Base-by-base conservation (phyloP, 345 rosid genomes). In the Camelina hispida region DNA sequence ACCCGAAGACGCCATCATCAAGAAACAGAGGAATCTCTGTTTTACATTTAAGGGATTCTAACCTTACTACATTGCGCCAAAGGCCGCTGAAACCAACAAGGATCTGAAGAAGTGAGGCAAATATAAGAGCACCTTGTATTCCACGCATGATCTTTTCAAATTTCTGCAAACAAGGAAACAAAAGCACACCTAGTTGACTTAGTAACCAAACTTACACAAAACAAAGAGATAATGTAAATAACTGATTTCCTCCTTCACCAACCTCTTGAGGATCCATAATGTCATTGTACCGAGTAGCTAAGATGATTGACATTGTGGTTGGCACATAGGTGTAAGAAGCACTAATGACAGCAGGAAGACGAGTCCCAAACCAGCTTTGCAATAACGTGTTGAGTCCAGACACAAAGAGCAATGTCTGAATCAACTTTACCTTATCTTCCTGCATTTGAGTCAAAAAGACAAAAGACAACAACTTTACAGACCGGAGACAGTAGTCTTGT, bases 341-440 rank as follows among this genome's bases (percentile, higher is more conserved):
- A 60, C 96, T 93, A 20, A 93, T 81, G 11, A 93, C 97, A 11
- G 97, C 98, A 12, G 97, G 98, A 71, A 93, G 75, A 62, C 97
- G 89, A 58, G 96, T 85, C 18, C 98, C 97, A 34, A 93, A 88
- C 9, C 84, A 56, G 68, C 89, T 83, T 71, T 93, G 97, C 54
- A 84, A 73, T 53, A 88, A 72, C 2, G 97, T 93, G 80, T 88
- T 93, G 68, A 93, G 14, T 69, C 97, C 98, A 30, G 98, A 91
- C 60, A 93, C 97, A 77, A 93, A 89, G 8, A 89, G 88, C 79
- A 93, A 75, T 28, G 98, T 91, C 74, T 93, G 98, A 51, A 93
- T 84, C 97, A 89, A 76, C 82, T 87, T 87, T 5, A 89, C 98
- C 72, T 93, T 93, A 61, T 93, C 97, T 68, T 87, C 97, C 98